phyloP scores from a whole-genome alignment of 2,329 filamentous ascomycete genomes.

The Waltergamsia citrina region DNA sequence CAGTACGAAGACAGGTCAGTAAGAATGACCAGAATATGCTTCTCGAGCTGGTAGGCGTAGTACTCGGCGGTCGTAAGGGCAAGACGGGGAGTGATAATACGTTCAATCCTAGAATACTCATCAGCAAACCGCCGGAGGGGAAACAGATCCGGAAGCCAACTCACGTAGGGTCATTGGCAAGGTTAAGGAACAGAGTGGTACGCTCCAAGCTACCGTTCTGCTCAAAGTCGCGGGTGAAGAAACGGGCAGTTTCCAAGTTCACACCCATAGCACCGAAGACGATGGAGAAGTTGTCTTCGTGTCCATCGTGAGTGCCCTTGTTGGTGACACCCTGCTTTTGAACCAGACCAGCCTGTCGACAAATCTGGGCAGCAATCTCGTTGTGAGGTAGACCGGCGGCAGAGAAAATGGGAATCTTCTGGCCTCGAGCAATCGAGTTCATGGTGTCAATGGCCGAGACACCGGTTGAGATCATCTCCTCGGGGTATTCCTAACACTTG shows the following conservation, averaged over 20 bases:
- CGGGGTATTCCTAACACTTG: conserved; percentile 74
- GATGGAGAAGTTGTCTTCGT: conserved; percentile 99
- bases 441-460: conserved; percentile 99
- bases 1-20: conserved; percentile 98
- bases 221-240: conserved; percentile 98
- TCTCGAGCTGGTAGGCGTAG: conserved; percentile 99
- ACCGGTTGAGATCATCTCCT: conserved; percentile 99
- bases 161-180: conserved; percentile 97
- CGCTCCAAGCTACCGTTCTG: conserved; percentile 98
- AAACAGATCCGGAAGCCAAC: conserved; percentile 21
- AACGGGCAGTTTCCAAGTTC: conserved; percentile 96
- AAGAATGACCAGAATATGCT: conserved; percentile 97
- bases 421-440: conserved; percentile 95
- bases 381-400: conserved; percentile 97
- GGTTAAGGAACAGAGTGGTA: conserved; percentile 94
- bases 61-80: conserved; percentile 98
- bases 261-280: conserved; percentile 99
- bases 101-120: conserved; percentile 71
- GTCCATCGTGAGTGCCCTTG: conserved; percentile 91
- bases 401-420: conserved; percentile 99
- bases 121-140: background rate
- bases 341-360: conserved; percentile 90
- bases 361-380: conserved; percentile 98
- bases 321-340: conserved; percentile 68
- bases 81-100: conserved; percentile 98